Percentiles rank a stretch among this genome's conserved stretches.
Evolutionary conservation across 202 grass and related monocot species (phyloP).

Genomic region (Sporobolus alterniflorus): DNA sequence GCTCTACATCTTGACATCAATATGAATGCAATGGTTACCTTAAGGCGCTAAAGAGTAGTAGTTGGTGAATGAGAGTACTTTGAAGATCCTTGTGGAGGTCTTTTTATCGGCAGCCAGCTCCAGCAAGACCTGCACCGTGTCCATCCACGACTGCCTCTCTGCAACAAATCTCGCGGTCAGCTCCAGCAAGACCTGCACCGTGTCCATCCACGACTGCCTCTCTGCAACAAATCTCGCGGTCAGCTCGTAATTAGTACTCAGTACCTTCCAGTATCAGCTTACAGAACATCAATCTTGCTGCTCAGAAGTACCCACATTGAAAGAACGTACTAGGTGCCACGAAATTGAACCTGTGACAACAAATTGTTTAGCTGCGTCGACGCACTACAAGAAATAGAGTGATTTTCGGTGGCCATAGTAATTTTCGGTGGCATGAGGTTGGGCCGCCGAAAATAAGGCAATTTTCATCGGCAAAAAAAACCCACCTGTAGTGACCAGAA

Average conservation of each 20-base stretch:
- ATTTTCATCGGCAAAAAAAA: no score
- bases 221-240: constrained; percentile 46
- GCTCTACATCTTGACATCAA: neutral
- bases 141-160: constrained; percentile 95
- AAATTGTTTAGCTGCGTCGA: neutral
- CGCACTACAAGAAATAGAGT: no score
- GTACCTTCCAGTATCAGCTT: neutral
- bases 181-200: constrained; percentile 74
- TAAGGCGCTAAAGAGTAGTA: constrained; percentile 90
- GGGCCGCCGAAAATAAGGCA: no score
- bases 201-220: constrained; percentile 92
- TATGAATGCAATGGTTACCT: constrained; percentile 50
- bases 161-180: constrained; percentile 50
- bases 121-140: constrained; percentile 78
- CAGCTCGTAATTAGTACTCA: neutral
- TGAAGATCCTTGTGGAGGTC: constrained; percentile 84
- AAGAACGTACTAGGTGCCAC: constrained; percentile 93
- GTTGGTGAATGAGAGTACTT: constrained; percentile 94
- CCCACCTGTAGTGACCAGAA: neutral
- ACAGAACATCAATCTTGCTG: neutral
- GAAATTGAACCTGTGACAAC: constrained; percentile 78
- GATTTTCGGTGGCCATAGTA: no score
- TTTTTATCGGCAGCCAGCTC: constrained; percentile 67
- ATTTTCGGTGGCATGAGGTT: no score
- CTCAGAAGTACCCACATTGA: constrained; percentile 46